phyloP scores from a whole-genome alignment of 2,329 filamentous ascomycete species.

The Alternaria sp. region DNA sequence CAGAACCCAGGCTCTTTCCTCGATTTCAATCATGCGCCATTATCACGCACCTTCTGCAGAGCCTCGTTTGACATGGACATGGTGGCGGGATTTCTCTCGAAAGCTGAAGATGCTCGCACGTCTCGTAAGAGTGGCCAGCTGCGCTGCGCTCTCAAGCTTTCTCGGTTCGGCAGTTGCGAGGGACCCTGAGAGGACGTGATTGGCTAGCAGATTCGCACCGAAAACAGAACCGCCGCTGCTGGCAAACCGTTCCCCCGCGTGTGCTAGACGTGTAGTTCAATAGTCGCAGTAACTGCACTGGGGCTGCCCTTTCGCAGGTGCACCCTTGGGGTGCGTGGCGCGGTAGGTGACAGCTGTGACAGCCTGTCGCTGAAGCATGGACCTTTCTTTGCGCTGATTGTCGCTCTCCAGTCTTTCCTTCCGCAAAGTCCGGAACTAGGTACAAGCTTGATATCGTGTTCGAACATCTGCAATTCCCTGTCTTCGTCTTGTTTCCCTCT shows the following conservation, averaged over 20 bases:
- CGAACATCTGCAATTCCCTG: background rate
- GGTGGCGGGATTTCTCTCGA: constrained; percentile 36
- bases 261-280: background rate
- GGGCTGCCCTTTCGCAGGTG: background rate
- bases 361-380: constrained; percentile 13
- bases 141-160: constrained; percentile 28
- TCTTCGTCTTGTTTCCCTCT: background rate
- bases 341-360: constrained; percentile 1
- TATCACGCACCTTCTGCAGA: constrained; percentile 77
- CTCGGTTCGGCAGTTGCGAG: constrained; percentile 25
- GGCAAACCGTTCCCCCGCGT: background rate
- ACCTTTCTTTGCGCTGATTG: constrained; percentile 14
- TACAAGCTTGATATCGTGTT: constrained; percentile 15
- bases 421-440: constrained; percentile 27
- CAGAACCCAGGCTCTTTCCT: constrained; percentile 1
- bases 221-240: constrained; percentile 15
- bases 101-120: constrained; percentile 6
- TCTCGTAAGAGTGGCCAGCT: constrained; percentile 18
- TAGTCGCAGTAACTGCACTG: background rate
- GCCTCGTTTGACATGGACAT: constrained; percentile 97
- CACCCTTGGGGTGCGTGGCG: constrained; percentile 4
- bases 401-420: constrained; percentile 20
- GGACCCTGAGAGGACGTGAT: constrained; percentile 26
- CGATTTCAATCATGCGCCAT: background rate
- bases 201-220: constrained; percentile 20